Percentiles rank a stretch among this genome's conserved stretches.
phyloP scores from a whole-genome alignment of 2,329 filamentous ascomycete species.

The Aspergillus sp. region DNA sequence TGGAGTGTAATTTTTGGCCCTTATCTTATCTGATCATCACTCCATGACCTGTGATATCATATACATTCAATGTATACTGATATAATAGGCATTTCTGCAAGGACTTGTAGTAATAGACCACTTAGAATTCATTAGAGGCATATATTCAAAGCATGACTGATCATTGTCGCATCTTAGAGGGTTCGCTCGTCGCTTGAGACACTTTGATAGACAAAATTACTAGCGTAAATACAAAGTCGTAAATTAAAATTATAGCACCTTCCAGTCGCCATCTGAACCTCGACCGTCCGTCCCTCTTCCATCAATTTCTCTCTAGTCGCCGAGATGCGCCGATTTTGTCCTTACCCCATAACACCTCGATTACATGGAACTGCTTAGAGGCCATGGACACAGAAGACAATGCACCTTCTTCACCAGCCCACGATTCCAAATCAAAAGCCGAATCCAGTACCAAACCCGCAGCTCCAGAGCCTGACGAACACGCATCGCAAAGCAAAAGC shows the following conservation, averaged over 20 bases:
- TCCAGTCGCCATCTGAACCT: not conserved
- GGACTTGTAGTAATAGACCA: not conserved
- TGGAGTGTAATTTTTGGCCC: not conserved
- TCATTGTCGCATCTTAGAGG: not conserved
- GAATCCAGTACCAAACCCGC: constrained; percentile 8
- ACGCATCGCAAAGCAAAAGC: constrained; percentile 13
- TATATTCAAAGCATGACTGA: not conserved
- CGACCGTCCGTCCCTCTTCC: not conserved
- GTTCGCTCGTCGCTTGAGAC: not conserved
- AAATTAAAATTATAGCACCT: not conserved
- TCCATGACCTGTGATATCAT: constrained; percentile 15
- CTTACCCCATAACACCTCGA: not conserved
- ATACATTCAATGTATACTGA: not conserved
- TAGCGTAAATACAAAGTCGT: not conserved
- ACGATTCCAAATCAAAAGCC: not conserved
- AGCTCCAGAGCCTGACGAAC: constrained; percentile 14
- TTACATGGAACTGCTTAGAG: not conserved
- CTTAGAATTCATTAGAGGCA: not conserved
- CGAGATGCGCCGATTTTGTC: not conserved
- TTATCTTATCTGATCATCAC: constrained; percentile 22
- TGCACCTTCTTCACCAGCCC: not conserved
- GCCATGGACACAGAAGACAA: not conserved
- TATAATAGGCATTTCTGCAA: not conserved
- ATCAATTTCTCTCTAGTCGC: not conserved
- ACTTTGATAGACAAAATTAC: not conserved